phyloP scores from a whole-genome alignment of 371 early-diverging fungal genomes.

The Rhizopus delemar region DNA sequence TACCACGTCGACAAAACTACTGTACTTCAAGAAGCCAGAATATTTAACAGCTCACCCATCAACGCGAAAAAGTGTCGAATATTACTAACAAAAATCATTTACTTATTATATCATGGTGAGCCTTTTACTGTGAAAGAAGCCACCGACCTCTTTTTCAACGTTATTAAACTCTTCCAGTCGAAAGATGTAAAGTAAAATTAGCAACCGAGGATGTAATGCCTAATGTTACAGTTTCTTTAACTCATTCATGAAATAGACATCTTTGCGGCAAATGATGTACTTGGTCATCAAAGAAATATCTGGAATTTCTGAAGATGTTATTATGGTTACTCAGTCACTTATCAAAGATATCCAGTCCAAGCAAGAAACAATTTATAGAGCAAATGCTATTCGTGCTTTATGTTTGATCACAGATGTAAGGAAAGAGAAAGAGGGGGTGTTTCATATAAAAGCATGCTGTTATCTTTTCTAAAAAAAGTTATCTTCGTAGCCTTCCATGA shows the following conservation, averaged over 20 bases:
- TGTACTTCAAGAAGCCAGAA: slow-evolving; percentile 95
- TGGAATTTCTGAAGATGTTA: slow-evolving; percentile 89
- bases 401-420: slow-evolving; percentile 93
- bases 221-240: background rate
- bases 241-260: slow-evolving; percentile 53
- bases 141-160: slow-evolving; percentile 94
- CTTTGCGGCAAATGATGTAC: slow-evolving; percentile 93
- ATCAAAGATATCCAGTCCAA: slow-evolving; percentile 96
- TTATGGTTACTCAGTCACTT: slow-evolving; percentile 93
- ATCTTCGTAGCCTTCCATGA: slow-evolving; percentile 76
- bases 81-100: slow-evolving; percentile 90
- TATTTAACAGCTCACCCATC: slow-evolving; percentile 96
- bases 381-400: slow-evolving; percentile 93
- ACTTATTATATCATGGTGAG: slow-evolving; percentile 89
- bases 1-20: slow-evolving; percentile 86
- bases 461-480: too few species aligned
- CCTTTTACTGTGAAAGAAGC: slow-evolving; percentile 90
- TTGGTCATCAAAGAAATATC: slow-evolving; percentile 94
- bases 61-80: slow-evolving; percentile 91
- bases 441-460: background rate
- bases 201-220: background rate
- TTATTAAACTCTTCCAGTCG: slow-evolving; percentile 94
- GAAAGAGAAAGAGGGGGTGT: background rate
- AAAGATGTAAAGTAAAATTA: slow-evolving; percentile 74
- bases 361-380: slow-evolving; percentile 83